Conservation (phyloP, 139 green algal genomes). For the Chlamydomonas sp. region DNA sequence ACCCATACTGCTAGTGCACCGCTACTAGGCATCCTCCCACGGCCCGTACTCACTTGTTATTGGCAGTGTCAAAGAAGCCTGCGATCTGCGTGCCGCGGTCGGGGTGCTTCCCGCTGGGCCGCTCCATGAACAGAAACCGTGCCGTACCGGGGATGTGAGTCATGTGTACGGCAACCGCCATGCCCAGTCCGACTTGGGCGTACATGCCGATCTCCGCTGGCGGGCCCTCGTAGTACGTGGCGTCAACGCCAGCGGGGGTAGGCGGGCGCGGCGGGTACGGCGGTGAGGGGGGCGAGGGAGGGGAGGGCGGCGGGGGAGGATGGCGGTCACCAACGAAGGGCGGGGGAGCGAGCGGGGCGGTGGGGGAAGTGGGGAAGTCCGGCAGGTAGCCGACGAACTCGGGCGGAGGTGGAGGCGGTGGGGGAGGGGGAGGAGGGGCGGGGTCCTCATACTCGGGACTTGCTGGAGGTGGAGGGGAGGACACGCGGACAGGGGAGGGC, state of each 20-base stretch:
- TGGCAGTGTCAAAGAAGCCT: slow-evolving; percentile 38
- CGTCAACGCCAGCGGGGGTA: background rate
- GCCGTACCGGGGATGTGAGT: slow-evolving; percentile 39
- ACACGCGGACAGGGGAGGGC: background rate
- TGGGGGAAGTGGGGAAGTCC: slow-evolving; percentile 2
- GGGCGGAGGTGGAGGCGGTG: slow-evolving; percentile 10
- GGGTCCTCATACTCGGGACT: background rate
- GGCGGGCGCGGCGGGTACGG: slow-evolving; percentile 15
- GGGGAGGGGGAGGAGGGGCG: background rate
- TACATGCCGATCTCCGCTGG: slow-evolving; percentile 18
- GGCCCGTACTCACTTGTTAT: slow-evolving; percentile 23
- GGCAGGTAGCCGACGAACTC: slow-evolving; percentile 34
- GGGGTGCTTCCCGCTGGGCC: slow-evolving; percentile 50
- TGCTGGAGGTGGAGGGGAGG: background rate
- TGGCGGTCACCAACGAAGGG: background rate
- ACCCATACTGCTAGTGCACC: no score
- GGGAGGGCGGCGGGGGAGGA: background rate
- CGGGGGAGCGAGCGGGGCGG: background rate
- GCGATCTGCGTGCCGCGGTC: slow-evolving; percentile 43
- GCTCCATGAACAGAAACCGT: slow-evolving; percentile 48
- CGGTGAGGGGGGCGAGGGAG: background rate
- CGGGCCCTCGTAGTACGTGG: background rate
- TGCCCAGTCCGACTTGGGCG: background rate
- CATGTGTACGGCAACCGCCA: slow-evolving; percentile 37
- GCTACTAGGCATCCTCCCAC: background rate